Evolutionary conservation across 2,329 filamentous ascomycete species (phyloP), one percentile per base, ranked within the genome.

Genomic region (Colletotrichum cuscutae): DNA sequence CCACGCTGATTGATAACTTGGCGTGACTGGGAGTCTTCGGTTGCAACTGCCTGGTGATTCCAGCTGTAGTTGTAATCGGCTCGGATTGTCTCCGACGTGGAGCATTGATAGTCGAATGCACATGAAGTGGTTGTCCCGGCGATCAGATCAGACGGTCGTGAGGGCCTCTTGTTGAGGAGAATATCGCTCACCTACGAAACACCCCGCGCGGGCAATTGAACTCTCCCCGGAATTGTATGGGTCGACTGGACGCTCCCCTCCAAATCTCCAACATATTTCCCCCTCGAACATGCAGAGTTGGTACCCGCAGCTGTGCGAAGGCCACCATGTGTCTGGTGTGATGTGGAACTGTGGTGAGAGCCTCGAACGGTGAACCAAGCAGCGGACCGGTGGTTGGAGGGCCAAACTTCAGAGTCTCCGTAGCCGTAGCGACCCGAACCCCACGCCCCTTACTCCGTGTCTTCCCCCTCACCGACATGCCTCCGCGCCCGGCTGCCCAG

Each of bases 381-480:
- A 49, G 42, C 42, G 42, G 19, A 49, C 19, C 42, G 42, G 19
- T 22, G 42, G 42, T 49, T 46, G 12, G 22, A 61, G 26, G 32
- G 24, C 13, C 59, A 49, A 49, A 49, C 15, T 42, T 19, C 37
- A 42, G 5, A 35, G 28, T 54, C 61, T 35, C 22, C 22, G 26
- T 35, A 22, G 19, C 22, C 28, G 28, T 28, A 53, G 46, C 8
- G 32, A 65, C 49, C 49, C 13, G 22, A 56, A 65, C 52, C 52
- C 49, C 62, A 26, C 30, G 62, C 46, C 53, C 28, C 28, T 3
- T 35, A 22, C 15, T 54, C 42, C 60, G 42, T 30, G n/a, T 52
- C 62, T 54, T 56, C 5, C n/a, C 32, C 28, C 15, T 66, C 62
- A 37, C 68, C 68, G 68, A 70, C 62, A 58, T 70, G 68, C 53